Percentiles rank a stretch among this genome's conserved stretches.
Conservation (phyloP, 2,329 filamentous ascomycete genomes). For the Ceratocystis eucalypticola region DNA sequence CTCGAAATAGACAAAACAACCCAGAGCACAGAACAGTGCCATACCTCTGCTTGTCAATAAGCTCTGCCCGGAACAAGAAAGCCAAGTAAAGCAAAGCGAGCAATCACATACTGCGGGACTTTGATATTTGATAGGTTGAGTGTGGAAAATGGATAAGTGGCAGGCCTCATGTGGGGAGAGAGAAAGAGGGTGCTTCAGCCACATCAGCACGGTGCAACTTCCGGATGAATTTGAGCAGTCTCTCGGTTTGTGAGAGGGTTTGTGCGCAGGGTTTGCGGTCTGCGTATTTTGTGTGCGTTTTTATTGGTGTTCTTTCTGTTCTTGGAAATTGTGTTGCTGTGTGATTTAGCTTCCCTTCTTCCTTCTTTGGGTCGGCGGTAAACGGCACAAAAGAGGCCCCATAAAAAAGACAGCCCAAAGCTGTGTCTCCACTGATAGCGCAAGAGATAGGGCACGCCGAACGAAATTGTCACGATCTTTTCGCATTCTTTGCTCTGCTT, state of each 20-base stretch:
- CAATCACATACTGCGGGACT: too few species aligned
- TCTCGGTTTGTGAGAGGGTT: background rate
- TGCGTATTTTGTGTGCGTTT: background rate
- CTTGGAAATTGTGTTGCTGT: background rate
- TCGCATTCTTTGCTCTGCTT: too few species aligned
- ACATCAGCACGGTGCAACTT: background rate
- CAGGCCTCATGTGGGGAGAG: background rate
- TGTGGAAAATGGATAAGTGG: background rate
- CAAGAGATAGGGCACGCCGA: background rate
- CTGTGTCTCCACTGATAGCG: background rate
- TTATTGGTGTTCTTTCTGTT: background rate
- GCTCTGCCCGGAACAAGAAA: background rate
- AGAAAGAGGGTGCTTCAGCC: background rate
- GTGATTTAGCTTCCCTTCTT: background rate
- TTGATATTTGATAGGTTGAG: background rate
- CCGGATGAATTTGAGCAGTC: background rate
- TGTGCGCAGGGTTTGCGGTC: background rate
- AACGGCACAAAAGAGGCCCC: background rate
- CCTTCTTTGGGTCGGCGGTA: background rate
- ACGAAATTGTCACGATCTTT: background rate
- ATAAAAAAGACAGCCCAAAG: background rate
- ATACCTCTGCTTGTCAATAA: background rate
- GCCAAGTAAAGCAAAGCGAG: background rate
- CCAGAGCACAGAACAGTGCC: background rate
- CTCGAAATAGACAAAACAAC: background rate